A percentile compares a stretch with the other conserved stretches of the same genome.
Conservation (phyloP, 2,329 filamentous ascomycete genomes). For the Nemania sp. region DNA sequence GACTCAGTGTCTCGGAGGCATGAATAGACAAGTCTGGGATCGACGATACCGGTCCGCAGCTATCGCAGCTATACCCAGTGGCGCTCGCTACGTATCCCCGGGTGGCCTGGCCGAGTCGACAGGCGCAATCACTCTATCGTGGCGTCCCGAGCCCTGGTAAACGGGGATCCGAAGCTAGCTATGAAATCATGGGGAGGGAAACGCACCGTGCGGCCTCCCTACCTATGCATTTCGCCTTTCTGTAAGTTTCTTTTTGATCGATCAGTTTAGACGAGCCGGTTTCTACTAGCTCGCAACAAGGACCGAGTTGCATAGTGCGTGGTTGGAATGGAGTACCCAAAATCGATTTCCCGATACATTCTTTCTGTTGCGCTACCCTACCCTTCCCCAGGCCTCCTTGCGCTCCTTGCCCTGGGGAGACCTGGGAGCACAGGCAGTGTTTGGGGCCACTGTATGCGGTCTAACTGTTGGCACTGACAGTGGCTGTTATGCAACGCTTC, state of each 20-base stretch:
- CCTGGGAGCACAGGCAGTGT: constrained; percentile 15
- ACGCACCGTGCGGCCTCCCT: constrained; percentile 5
- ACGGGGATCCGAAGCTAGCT: neutral
- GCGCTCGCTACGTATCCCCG: constrained; percentile 6
- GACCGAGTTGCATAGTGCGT: constrained; percentile 44
- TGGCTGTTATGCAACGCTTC: neutral
- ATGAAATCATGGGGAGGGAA: constrained; percentile 6
- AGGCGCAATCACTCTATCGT: constrained; percentile 14
- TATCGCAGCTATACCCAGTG: neutral
- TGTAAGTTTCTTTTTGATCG: constrained; percentile 36
- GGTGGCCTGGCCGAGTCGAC: neutral
- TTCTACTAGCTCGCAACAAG: constrained; percentile 40
- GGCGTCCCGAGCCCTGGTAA: constrained; percentile 14
- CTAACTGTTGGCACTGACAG: neutral
- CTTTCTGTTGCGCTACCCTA: constrained; percentile 45
- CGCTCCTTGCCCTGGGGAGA: too few relatives aligned
- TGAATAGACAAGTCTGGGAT: constrained; percentile 30
- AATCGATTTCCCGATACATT: constrained; percentile 46
- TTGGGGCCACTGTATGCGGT: constrained; percentile 9
- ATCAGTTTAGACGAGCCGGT: constrained; percentile 39
- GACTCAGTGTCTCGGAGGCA: constrained; percentile 36
- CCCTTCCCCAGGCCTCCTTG: constrained; percentile 35
- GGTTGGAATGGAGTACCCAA: constrained; percentile 47
- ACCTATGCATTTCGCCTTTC: constrained; percentile 22
- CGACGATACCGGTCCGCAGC: constrained; percentile 6